Base-by-base conservation (phyloP, 768 basidiomycete species). In the Wakefieldia striispora region DNA sequence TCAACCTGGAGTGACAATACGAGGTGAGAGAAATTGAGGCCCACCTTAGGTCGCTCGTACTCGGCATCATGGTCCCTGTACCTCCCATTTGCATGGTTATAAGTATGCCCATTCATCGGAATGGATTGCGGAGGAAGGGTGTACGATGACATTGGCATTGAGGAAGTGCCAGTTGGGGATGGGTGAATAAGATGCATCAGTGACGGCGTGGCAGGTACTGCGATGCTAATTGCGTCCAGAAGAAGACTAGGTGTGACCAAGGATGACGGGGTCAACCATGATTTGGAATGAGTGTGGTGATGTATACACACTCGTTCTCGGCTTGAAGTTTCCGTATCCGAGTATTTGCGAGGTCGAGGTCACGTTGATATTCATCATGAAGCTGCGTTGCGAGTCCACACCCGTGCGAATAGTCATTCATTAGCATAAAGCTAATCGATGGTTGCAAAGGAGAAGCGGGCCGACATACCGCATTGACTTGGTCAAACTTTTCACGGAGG, bases 401-500 rank as follows among this genome's bases (percentile, higher is more conserved):
- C 5, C 27, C 40, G 29, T 23, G 6, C 35, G 37, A 17, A 23
- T 24, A 13, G 34, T 29, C 3, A 9, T 26, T 26, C 26, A 26
- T 26, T 26, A 26, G 26, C 26, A 19, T 43, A 20, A 23, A 27
- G 29, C 14, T 4, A 12, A 31, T 6, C 9, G 35, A 33, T 45
- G 16, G 29, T 27, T 27, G 23, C 20, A 27, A 33, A 12, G 1
- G 41, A 41, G 24, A 37, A 10, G 17, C 14, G 26, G 6, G 24
- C 11, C 17, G 31, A 63, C 69, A 35, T 51, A 70, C 67, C 35
- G 57, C 41, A n/a, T 23, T 69, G 45, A 68, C 67, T 38, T 65
- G 64, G 40, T 70, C 67, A 33, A 59, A 68, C 40, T 58, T 66
- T 61, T 70, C 68, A 16, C 65, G 63, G 5, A 68, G 56, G 5